Conservation (phyloP, 2,329 filamentous ascomycete species). For the Fusarium sacchari region DNA sequence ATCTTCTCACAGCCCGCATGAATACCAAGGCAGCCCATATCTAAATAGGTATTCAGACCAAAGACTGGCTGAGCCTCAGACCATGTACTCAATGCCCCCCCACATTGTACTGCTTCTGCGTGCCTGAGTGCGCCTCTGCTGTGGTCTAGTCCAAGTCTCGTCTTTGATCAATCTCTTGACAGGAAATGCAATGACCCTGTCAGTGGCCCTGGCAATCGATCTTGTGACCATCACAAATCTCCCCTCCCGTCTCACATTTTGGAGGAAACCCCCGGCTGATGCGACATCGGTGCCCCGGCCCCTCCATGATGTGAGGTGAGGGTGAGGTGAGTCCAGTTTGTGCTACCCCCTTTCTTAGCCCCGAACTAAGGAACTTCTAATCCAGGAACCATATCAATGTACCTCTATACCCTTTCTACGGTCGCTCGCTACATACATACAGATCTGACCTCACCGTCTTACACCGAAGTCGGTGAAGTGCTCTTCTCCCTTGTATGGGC, state of each 20-base stretch:
- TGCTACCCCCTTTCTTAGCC: conserved; percentile 16
- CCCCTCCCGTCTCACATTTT: conserved; percentile 38
- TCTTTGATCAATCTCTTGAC: conserved; percentile 23
- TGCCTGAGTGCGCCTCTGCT: conserved; percentile 25
- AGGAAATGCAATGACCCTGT: conserved; percentile 16
- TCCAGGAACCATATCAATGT: conserved; percentile 9
- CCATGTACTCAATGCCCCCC: conserved; percentile 20
- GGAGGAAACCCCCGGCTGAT: conserved; percentile 30
- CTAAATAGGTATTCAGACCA: not conserved
- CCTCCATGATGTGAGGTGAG: not conserved
- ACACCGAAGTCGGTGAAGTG: conserved; percentile 42
- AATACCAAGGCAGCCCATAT: not conserved
- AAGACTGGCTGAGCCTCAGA: not conserved
- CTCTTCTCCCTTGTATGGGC: conserved; percentile 21
- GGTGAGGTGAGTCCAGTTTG: conserved; percentile 9
- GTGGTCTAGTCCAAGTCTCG: conserved; percentile 26
- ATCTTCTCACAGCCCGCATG: not conserved
- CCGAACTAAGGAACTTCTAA: conserved; percentile 7
- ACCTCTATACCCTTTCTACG: not conserved
- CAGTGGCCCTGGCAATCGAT: conserved; percentile 38
- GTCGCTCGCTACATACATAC: conserved; percentile 3
- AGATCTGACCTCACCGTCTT: conserved; percentile 35
- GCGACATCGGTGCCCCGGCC: conserved; percentile 39
- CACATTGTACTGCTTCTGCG: conserved; percentile 22
- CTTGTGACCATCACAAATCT: conserved; percentile 43